Evolutionary conservation across 768 basidiomycete species (phyloP).

Genomic region (Hygrocybe punicea): DNA sequence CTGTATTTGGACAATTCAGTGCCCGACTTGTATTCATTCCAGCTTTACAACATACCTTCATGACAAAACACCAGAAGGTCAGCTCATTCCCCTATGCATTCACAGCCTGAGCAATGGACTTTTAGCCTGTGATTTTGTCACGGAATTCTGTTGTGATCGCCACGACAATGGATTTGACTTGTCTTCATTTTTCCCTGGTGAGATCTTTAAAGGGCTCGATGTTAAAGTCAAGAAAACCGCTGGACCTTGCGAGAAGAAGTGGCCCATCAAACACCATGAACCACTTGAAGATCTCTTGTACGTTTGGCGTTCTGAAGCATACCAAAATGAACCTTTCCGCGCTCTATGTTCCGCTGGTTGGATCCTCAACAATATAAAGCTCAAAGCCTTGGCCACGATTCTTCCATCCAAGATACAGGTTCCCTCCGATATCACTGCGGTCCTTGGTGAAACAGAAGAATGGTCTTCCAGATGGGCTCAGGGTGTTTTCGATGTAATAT

Average conservation of each 20-base stretch:
- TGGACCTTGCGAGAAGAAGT: neutral
- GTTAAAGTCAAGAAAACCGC: neutral
- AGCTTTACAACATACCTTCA: neutral
- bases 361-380: conserved; percentile 1
- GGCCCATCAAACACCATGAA: neutral
- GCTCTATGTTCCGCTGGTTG: neutral
- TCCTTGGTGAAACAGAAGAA: neutral
- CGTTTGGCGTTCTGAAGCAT: neutral
- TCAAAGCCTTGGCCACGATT: neutral
- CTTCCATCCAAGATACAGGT: neutral
- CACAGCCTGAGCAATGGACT: neutral
- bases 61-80: conserved; percentile 2
- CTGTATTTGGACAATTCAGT: neutral
- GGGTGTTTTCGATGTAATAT: neutral
- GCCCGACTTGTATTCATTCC: neutral
- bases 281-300: neutral
- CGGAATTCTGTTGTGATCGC: neutral
- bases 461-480: neutral
- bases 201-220: neutral
- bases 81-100: neutral
- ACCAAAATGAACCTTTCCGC: neutral
- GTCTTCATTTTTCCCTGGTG: neutral
- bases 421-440: neutral
- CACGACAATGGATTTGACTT: neutral
- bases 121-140: neutral